Evolutionary conservation across 176 grass and related monocot genomes (phyloP), one percentile per base, ranked within the genome.

Genomic region (Bothriochloa decipiens): DNA sequence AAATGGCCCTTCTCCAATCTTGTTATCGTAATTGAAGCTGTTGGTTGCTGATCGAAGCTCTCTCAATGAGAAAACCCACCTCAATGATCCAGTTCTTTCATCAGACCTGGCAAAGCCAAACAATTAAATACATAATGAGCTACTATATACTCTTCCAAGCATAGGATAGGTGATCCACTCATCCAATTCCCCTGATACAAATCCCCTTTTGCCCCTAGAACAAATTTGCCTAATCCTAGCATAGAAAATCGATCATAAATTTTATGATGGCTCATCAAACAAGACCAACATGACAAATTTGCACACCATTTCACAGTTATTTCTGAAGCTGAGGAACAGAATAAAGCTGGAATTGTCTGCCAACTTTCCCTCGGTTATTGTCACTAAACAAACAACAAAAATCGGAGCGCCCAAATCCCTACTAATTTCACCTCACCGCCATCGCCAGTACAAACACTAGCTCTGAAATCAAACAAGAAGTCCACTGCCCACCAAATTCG

Each of bases 21-120:
- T 93, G 89, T 97, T 97, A 25, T 97, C 94, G 25, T 93, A 97
- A 76, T 97, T 93, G 80, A 97, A 97, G 81, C 80, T 97, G 27
- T 93, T 93, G n/a, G 94, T 91, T 2, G 94, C 91, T 0, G 91
- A 93, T 20, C 81, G 91, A 62, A 97, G 86, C 83, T 97, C 94
- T 70, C 88, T 90, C 72, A 93, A 66, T 2, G 94, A 90, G 81
- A 97, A 93, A 1, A 91, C 81, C 94, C 89, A 91, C 83, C 89
- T 90, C 52, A 81, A 63, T 0, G 91, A 91, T 64, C 86, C 69
- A 13, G 47, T 84, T 2, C 89, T 37, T 13, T 88, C 88, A 10
- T 97, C 79, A 11, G 29, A 90, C 87, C 91, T 89, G 72, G 45
- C 32, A 76, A 42, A 81, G 0, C 32, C 77, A 83, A 77, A 47